phyloP scores from a whole-genome alignment of 2,329 filamentous ascomycete species.

The Grosmannia serpens region DNA sequence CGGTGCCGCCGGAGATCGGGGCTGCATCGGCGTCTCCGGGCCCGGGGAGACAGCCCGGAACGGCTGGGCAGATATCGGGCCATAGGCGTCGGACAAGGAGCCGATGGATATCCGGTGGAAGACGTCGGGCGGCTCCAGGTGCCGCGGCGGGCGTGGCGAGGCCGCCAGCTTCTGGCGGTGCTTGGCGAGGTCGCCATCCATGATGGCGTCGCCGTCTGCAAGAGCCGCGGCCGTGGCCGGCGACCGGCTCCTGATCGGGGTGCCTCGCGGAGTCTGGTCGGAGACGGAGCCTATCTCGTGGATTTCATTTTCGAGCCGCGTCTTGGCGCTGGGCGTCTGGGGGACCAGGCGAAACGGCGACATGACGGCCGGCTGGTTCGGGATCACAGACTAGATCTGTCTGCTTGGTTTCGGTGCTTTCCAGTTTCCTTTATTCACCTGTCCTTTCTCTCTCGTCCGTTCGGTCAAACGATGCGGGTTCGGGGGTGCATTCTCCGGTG shows the following conservation, averaged over 20 bases:
- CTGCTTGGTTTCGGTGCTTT: too few species aligned
- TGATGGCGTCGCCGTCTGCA: background rate
- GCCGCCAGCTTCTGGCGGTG: background rate
- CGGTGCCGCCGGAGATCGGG: background rate
- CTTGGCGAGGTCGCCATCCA: background rate
- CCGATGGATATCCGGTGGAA: slow-evolving; percentile 29
- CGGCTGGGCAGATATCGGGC: slow-evolving; percentile 14
- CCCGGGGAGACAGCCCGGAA: slow-evolving; percentile 7
- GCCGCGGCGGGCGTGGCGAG: background rate
- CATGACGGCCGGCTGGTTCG: slow-evolving; percentile 9
- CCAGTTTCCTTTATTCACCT: too few species aligned
- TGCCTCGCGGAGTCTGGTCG: background rate
- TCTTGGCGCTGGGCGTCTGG: slow-evolving; percentile 14
- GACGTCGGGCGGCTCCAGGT: slow-evolving; percentile 14
- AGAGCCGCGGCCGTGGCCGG: background rate
- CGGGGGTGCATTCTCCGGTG: too few species aligned
- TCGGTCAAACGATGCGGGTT: too few species aligned
- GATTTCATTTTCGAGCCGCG: slow-evolving; percentile 13
- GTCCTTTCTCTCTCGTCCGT: too few species aligned
- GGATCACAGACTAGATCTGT: background rate
- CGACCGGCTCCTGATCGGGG: background rate
- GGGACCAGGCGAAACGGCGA: slow-evolving; percentile 14
- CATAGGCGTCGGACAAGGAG: slow-evolving; percentile 24
- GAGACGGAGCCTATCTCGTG: slow-evolving; percentile 8
- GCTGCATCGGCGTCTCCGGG: background rate